Evolutionary conservation across 768 basidiomycete species (phyloP), one percentile per base, ranked within the genome.

Genomic region (Trametes elegans): DNA sequence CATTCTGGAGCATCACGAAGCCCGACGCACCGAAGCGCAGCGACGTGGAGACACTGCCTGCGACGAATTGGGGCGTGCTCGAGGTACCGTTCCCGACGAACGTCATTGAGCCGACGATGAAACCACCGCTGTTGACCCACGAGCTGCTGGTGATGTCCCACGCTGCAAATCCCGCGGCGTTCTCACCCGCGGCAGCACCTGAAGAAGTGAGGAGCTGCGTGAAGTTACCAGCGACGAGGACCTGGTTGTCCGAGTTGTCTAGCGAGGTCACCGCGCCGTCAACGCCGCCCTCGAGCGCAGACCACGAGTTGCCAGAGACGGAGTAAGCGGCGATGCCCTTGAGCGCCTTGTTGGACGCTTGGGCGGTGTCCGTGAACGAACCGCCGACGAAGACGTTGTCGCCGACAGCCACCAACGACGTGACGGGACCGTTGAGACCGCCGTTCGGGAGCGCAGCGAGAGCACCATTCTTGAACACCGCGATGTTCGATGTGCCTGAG

Each of bases 371-470:
- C 0, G 76, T 79, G 74, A 99, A 99, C 0, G 83, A 75, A 0
- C 97, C 97, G n/a, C 93, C 96, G 35, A 95, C 83, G 67, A 80
- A 97, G 10, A 98, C 70, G 18, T 74, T 74, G 62, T 88, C 78
- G 10, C 81, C 84, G 49, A 77, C 72, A 28, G 88, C 63, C n/a
- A 79, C 74, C 35, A 95, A 67, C 0, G 90, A 79, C 8, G 79
- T 75, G 8, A 98, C 91, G 8, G 78, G 70, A 3, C 90, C 95
- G 65, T 95, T 84, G 49, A 98, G 76, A 9, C 97, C 97, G 24
- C 79, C 79, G 11, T 79, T 73, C 0, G 85, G 65, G 16, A 94
- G 66, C 0, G 78, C 63, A 8, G 73, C 64, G 26, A 91, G 72
- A 3, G 69, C 76, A 2, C 85, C 82, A 59, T 78, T 76, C 61